Evolutionary conservation across 345 rosid genomes (phyloP).

Genomic region (Eutrema heterophyllum): DNA sequence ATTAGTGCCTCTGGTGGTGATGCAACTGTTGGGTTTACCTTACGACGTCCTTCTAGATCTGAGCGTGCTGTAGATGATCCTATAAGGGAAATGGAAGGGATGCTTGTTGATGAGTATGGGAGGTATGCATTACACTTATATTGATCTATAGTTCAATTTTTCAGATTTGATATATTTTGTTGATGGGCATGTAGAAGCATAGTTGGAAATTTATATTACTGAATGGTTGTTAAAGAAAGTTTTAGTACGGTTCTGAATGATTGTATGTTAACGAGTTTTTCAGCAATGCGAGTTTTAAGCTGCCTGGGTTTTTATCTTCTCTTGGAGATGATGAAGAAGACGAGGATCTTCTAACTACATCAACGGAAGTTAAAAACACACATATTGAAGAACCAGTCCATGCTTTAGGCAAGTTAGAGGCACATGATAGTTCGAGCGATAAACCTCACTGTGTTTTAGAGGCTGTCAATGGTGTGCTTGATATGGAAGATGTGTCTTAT

Average conservation of each 20-base stretch:
- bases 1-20: constrained; percentile 76
- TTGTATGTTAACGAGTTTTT: neutral
- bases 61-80: constrained; percentile 96
- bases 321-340: constrained; percentile 67
- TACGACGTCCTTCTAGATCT: constrained; percentile 79
- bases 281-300: constrained; percentile 89
- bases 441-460: constrained; percentile 66
- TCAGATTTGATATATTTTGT: neutral
- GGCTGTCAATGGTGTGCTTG: constrained; percentile 83
- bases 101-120: constrained; percentile 98
- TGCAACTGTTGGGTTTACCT: constrained; percentile 52
- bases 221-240: neutral
- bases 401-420: constrained; percentile 46
- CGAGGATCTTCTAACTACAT: constrained; percentile 47
- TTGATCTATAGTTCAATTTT: neutral
- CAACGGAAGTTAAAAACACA: constrained; percentile 35
- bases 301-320: constrained; percentile 68
- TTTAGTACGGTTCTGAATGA: neutral
- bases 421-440: constrained; percentile 45
- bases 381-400: constrained; percentile 36
- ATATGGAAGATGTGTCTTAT: constrained; percentile 83
- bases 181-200: constrained; percentile 2
- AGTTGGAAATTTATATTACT: neutral
- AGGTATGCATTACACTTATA: constrained; percentile 44
- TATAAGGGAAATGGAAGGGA: constrained; percentile 96